Evolutionary conservation across 2,329 filamentous ascomycete species (phyloP), one percentile per base, ranked within the genome.

Genomic region (Trichoderma polysporum): DNA sequence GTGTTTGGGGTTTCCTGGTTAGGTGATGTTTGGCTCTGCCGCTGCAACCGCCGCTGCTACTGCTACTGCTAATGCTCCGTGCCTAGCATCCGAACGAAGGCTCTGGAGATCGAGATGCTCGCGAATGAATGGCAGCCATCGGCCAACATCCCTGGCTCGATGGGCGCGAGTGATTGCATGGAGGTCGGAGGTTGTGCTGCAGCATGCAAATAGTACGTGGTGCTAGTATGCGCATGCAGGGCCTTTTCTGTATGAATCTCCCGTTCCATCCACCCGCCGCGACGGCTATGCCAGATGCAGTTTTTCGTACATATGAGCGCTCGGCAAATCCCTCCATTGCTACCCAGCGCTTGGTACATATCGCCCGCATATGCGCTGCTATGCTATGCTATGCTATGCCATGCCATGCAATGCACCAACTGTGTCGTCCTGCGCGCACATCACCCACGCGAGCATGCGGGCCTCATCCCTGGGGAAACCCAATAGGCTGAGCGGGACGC

Each of bases 361-460:
- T 47, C 47, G 59, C 47, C 59, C 59, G 59, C 47, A 62, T 62
- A 41, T 41, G 39, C 39, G 39, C 39, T 41, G 39, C 39, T n/a
- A 19, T 41, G 39, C 37, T 17, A 37, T 37, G 35, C 35, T 3
- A 13, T 37, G 35, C 35, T 7, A 39, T 39, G 37, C 39, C 47
- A 61, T 61, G 58, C 58, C 27, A 53, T 62, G 59, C 59, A 35
- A 53, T n/a, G n/a, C n/a, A n/a, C n/a, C n/a, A n/a, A n/a, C n/a
- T n/a, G n/a, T 62, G 47, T 62, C 59, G 33, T 62, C 47, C 59
- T n/a, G n/a, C n/a, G n/a, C n/a, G 59, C 59, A 53, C 22, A 62
- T 62, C 47, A 52, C 47, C 59, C 59, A 62, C 59, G 59, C 59
- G 47, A 62, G 35, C 59, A 53, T 62, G 59, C 59, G 59, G 59